Conservation (phyloP, 768 basidiomycete species). For the Boletus reticuloceps region DNA sequence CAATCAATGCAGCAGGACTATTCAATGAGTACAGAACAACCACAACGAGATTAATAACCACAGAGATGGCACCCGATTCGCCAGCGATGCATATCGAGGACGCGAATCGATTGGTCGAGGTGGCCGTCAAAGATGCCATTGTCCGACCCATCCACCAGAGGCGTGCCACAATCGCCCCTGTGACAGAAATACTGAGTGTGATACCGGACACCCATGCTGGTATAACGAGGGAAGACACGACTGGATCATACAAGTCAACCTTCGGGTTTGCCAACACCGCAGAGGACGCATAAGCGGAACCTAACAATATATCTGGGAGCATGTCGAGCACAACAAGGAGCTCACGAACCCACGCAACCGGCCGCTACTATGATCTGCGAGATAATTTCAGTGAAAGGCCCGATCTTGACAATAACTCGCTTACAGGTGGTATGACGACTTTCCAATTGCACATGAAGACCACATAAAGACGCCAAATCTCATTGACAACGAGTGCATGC, state of each 20-base stretch:
- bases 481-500: no score
- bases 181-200: neutral
- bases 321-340: neutral
- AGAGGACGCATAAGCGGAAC: neutral
- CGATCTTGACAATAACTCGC: neutral
- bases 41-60: neutral
- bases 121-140: neutral
- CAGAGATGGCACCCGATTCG: neutral
- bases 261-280: neutral
- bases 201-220: neutral
- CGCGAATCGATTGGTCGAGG: neutral
- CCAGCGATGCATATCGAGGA: neutral
- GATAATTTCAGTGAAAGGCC: neutral
- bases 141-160: neutral
- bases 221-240: neutral
- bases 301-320: neutral
- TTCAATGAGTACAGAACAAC: neutral
- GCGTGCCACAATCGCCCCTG: neutral
- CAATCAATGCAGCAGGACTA: neutral
- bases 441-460: neutral
- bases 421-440: neutral
- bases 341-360: neutral
- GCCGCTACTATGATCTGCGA: neutral
- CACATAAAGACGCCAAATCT: neutral
- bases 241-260: neutral